Percentiles rank a stretch among this genome's conserved stretches.
These are phyloP conservation scores for Schizochytrium sp. DNA, from an alignment of 108 stramenopile species.

Conservation along the genomic window DNA sequence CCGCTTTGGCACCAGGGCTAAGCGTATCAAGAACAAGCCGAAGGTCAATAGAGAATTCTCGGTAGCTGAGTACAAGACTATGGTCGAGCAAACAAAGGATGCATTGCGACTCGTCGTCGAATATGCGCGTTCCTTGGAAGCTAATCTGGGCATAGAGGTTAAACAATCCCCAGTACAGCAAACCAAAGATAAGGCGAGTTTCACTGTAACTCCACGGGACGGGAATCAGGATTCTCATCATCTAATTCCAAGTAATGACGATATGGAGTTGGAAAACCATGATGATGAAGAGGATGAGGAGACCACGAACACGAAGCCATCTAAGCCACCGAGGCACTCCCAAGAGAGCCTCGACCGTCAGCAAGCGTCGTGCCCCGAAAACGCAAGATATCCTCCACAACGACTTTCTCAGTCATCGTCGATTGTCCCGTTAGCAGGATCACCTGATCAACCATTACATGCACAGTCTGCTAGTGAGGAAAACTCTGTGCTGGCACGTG, in stretches of 20 bases:
- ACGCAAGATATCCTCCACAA: neutral
- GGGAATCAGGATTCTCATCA: no score
- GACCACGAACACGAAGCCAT: neutral
- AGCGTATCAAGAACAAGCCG: constrained; percentile 65
- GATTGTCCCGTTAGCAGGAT: neutral
- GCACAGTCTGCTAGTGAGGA: neutral
- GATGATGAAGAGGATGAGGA: no score
- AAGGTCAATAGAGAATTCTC: constrained; percentile 59
- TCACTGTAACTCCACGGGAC: neutral
- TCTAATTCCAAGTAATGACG: no score
- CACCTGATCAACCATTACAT: neutral
- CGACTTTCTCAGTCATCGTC: neutral
- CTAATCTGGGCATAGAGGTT: neutral
- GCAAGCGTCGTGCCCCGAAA: neutral
- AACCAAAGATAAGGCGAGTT: neutral
- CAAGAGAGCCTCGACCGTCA: neutral
- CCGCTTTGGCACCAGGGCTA: constrained; percentile 68
- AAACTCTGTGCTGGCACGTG: neutral
- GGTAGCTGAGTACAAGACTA: constrained; percentile 54
- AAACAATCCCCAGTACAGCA: constrained; percentile 23
- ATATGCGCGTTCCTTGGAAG: constrained; percentile 14
- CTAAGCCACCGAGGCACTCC: neutral
- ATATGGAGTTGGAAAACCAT: no score
- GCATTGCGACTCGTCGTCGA: neutral
- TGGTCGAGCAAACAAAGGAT: constrained; percentile 21